Conservation (phyloP, 225 moss, liverwort and hornwort species). For the Physcomitrium patens region DNA sequence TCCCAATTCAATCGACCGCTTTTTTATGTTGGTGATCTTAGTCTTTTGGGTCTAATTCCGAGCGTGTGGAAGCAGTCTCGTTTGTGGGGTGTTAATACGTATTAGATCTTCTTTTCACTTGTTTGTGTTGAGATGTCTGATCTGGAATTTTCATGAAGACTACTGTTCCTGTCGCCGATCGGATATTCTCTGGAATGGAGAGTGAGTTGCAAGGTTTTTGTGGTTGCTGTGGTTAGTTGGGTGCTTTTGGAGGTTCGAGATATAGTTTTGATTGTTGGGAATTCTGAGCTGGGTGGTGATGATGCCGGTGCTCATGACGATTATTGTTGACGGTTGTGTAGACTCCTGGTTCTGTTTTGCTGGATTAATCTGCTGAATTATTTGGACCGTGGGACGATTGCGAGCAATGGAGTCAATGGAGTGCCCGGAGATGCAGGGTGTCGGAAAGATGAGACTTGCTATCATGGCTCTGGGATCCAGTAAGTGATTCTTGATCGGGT, state of each 20-base stretch:
- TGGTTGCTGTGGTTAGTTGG: not conserved
- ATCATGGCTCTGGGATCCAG: slow-evolving; percentile 39
- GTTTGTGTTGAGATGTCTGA: too few relatives aligned
- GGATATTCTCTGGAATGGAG: too few relatives aligned
- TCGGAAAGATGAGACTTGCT: slow-evolving; percentile 37
- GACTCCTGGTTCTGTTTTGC: slow-evolving; percentile 56
- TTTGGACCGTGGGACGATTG: slow-evolving; percentile 65
- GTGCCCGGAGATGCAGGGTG: slow-evolving; percentile 54
- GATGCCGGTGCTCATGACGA: not conserved
- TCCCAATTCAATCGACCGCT: not conserved
- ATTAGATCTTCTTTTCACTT: too few relatives aligned
- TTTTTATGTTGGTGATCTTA: not conserved
- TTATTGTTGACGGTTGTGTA: slow-evolving; percentile 22
- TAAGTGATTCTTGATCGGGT: not conserved
- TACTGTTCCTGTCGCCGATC: too few relatives aligned
- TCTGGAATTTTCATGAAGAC: not conserved
- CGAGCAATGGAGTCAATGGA: slow-evolving; percentile 67
- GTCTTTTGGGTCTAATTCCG: not conserved
- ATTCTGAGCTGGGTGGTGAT: too few relatives aligned
- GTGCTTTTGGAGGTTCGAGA: not conserved
- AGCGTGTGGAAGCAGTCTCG: too few relatives aligned
- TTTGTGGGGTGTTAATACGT: too few relatives aligned
- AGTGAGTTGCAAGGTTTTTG: not conserved
- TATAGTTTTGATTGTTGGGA: not conserved
- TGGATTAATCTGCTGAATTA: slow-evolving; percentile 65